Evolutionary conservation across 306 rosid species (phyloP).

Genomic region (Clitoria ternatea): DNA sequence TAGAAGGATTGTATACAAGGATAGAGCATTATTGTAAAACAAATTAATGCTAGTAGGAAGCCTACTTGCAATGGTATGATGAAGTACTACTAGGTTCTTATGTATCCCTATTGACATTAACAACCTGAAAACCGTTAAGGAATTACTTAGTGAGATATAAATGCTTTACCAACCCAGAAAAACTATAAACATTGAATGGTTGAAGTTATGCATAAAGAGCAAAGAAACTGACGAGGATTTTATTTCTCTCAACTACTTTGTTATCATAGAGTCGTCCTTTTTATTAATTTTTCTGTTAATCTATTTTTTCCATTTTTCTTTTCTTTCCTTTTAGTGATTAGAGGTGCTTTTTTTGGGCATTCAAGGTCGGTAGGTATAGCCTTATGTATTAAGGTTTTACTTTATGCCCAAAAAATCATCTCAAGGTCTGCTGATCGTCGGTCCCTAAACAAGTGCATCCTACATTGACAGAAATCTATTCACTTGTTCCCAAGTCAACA

Average conservation of each 20-base stretch:
- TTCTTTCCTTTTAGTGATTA: background rate
- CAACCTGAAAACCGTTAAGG: conserved; percentile 44
- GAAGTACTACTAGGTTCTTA: conserved; percentile 60
- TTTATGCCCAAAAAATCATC: background rate
- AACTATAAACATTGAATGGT: background rate
- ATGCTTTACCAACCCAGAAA: background rate
- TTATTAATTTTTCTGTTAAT: background rate
- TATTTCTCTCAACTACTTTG: background rate
- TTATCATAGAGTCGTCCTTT: background rate
- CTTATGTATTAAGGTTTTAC: background rate
- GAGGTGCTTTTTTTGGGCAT: background rate
- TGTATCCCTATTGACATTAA: conserved; percentile 48
- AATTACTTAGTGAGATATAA: background rate
- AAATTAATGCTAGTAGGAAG: background rate
- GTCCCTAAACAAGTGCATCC: background rate
- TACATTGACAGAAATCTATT: background rate
- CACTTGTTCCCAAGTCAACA: background rate
- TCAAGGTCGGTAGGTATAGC: background rate
- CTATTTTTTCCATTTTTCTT: background rate
- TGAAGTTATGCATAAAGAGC: background rate
- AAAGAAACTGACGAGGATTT: background rate
- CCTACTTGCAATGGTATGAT: conserved; percentile 91
- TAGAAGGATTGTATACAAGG: too few species aligned
- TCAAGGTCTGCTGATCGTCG: conserved; percentile 9
- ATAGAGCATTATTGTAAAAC: too few species aligned